A percentile compares a stretch with the other conserved stretches of the same genome.
Conservation (phyloP, 2,329 filamentous ascomycete genomes). For the Penicillium sumatraense region DNA sequence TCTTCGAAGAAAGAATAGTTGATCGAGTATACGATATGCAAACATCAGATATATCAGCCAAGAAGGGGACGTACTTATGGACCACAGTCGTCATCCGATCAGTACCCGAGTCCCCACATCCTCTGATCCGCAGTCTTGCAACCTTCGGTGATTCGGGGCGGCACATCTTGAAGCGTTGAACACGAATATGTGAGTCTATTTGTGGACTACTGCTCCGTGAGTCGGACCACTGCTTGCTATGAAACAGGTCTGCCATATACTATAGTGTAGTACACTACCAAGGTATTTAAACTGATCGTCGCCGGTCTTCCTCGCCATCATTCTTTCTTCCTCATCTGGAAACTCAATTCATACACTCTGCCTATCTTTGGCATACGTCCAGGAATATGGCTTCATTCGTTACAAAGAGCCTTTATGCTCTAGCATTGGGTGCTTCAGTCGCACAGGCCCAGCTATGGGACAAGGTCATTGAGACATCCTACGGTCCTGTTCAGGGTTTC, state of each 20-base stretch:
- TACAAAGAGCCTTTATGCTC: conserved; percentile 8
- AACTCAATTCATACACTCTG: background rate
- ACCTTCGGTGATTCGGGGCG: background rate
- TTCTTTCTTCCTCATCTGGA: background rate
- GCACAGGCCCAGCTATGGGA: conserved; percentile 26
- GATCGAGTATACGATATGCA: no score
- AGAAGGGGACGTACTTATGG: background rate
- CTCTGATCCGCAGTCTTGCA: background rate
- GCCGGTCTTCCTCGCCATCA: background rate
- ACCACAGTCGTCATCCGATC: conserved; percentile 2
- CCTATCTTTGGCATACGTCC: background rate
- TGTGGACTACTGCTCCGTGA: background rate
- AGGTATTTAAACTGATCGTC: background rate
- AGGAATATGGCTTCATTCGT: conserved; percentile 11
- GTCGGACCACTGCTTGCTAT: background rate
- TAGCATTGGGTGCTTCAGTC: conserved; percentile 17
- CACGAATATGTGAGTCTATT: background rate
- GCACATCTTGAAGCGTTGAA: background rate
- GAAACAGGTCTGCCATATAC: background rate
- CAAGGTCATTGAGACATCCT: conserved; percentile 22
- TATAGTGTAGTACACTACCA: no score
- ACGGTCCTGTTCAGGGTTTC: conserved; percentile 24
- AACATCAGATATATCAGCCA: no score
- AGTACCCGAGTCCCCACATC: conserved; percentile 2
- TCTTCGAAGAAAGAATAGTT: no score